Percentiles rank a stretch among this genome's conserved stretches.
These are phyloP conservation scores for Neolecta irregularis DNA, from an alignment of 1,139 yeast species.

Conservation along the genomic window DNA sequence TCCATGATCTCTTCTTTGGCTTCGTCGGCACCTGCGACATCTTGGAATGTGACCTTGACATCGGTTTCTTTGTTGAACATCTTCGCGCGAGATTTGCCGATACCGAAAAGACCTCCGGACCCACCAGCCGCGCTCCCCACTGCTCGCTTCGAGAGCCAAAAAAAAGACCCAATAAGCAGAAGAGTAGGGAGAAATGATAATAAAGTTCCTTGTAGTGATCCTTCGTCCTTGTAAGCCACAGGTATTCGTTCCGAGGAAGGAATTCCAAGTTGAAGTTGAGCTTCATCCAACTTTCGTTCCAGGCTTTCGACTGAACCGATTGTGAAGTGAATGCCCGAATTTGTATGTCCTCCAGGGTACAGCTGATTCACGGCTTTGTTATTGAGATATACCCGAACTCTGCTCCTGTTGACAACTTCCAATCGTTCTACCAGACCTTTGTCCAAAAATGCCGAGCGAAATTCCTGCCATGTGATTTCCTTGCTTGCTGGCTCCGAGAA, in stretches of 20 bases:
- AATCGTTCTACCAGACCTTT: slow-evolving; percentile 68
- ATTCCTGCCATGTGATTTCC: slow-evolving; percentile 74
- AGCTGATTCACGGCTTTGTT: slow-evolving; percentile 33
- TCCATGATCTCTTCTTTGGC: slow-evolving; percentile 98
- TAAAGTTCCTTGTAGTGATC: slow-evolving; percentile 45
- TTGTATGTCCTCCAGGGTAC: slow-evolving; percentile 16
- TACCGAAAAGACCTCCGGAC: slow-evolving; percentile 38
- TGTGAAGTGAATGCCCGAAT: slow-evolving; percentile 36
- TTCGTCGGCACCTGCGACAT: slow-evolving; percentile 94
- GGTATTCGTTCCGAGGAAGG: slow-evolving; percentile 60
- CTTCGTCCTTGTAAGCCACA: slow-evolving; percentile 59
- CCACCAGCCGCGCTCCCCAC: slow-evolving; percentile 39
- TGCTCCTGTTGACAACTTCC: slow-evolving; percentile 56
- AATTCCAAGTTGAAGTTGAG: slow-evolving; percentile 54
- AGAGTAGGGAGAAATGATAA: slow-evolving; percentile 74
- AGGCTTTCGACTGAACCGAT: slow-evolving; percentile 89
- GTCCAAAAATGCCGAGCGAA: slow-evolving; percentile 65
- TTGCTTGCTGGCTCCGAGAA: slow-evolving; percentile 19
- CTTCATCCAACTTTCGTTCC: slow-evolving; percentile 63
- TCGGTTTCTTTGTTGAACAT: slow-evolving; percentile 84
- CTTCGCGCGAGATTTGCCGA: slow-evolving; percentile 39
- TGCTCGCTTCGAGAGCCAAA: slow-evolving; percentile 46
- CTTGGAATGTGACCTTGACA: slow-evolving; percentile 72
- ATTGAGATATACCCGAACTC: slow-evolving; percentile 65
- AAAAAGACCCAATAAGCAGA: slow-evolving; percentile 70